Conservation (phyloP, 345 rosid species). For the Odontarrhena argentea region DNA sequence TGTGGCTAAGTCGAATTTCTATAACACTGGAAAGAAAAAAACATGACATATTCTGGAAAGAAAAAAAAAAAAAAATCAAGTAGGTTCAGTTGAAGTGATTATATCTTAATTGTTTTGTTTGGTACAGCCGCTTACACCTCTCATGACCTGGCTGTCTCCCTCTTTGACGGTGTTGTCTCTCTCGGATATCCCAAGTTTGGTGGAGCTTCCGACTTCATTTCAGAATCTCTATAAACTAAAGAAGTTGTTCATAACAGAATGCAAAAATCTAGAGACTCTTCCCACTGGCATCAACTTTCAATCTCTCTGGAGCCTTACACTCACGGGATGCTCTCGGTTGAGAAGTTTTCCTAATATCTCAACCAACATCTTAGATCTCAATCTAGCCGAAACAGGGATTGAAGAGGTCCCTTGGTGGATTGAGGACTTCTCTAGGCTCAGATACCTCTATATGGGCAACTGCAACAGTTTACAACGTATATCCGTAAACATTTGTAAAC, state of each 20-base stretch:
- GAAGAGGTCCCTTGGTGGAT: slow-evolving; percentile 23
- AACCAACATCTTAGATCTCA: background rate
- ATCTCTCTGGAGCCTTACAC: background rate
- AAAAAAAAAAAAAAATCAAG: no score
- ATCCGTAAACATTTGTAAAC: background rate
- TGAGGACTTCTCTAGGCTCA: background rate
- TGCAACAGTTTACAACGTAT: background rate
- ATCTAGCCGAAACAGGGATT: background rate
- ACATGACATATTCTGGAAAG: no score
- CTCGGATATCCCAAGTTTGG: slow-evolving; percentile 9
- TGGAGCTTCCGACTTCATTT: slow-evolving; percentile 6
- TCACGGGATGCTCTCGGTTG: slow-evolving; percentile 24
- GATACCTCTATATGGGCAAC: background rate
- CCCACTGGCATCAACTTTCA: background rate
- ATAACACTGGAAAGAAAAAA: no score
- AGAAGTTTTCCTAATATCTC: slow-evolving; percentile 29
- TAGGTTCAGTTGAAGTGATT: no score
- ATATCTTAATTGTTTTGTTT: no score
- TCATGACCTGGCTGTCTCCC: background rate
- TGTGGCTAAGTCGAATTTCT: no score
- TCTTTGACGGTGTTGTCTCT: background rate
- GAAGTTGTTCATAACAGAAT: background rate
- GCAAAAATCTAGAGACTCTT: slow-evolving; percentile 11
- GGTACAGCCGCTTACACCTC: slow-evolving; percentile 14
- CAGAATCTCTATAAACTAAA: background rate